A percentile compares a stretch with the other conserved stretches of the same genome.
These are phyloP conservation scores for Calocybe gambosa DNA, from an alignment of 1,284 basidiomycete genomes.

Conservation along the genomic window DNA sequence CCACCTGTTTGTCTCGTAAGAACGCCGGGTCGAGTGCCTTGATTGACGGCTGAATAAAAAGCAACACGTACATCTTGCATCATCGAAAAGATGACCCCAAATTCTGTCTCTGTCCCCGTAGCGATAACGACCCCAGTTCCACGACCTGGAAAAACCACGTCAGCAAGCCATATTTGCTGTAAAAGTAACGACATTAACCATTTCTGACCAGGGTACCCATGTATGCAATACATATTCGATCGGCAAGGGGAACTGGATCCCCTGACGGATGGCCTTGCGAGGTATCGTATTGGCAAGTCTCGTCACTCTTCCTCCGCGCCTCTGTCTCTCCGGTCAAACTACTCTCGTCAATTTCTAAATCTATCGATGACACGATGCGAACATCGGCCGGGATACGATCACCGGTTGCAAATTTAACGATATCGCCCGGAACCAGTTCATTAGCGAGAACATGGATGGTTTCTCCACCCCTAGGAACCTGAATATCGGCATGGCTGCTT, in stretches of 20 bases:
- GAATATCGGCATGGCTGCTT: slow-evolving; percentile 17
- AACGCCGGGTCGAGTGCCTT: neutral
- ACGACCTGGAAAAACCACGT: slow-evolving; percentile 44
- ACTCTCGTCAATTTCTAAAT: slow-evolving; percentile 93
- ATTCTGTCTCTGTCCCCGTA: slow-evolving; percentile 87
- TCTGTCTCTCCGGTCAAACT: slow-evolving; percentile 92
- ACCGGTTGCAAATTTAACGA: slow-evolving; percentile 87
- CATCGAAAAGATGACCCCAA: slow-evolving; percentile 96
- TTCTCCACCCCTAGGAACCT: slow-evolving; percentile 53
- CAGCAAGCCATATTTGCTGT: slow-evolving; percentile 5
- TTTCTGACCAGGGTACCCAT: slow-evolving; percentile 97
- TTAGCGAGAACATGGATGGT: slow-evolving; percentile 83
- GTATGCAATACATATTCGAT: slow-evolving; percentile 86
- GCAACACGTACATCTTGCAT: slow-evolving; percentile 83
- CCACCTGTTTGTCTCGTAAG: slow-evolving; percentile 46
- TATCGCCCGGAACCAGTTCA: slow-evolving; percentile 91
- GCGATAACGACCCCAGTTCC: slow-evolving; percentile 88
- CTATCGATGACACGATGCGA: slow-evolving; percentile 71
- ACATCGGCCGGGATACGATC: slow-evolving; percentile 94
- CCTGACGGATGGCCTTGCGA: slow-evolving; percentile 17
- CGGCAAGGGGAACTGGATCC: slow-evolving; percentile 72
- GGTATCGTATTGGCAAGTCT: slow-evolving; percentile 39
- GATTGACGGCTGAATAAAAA: neutral
- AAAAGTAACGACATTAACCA: slow-evolving; percentile 40
- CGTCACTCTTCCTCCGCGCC: slow-evolving; percentile 66